phyloP scores from a whole-genome alignment of 2,329 filamentous ascomycete species.

The Cordyceps fumosorosea region DNA sequence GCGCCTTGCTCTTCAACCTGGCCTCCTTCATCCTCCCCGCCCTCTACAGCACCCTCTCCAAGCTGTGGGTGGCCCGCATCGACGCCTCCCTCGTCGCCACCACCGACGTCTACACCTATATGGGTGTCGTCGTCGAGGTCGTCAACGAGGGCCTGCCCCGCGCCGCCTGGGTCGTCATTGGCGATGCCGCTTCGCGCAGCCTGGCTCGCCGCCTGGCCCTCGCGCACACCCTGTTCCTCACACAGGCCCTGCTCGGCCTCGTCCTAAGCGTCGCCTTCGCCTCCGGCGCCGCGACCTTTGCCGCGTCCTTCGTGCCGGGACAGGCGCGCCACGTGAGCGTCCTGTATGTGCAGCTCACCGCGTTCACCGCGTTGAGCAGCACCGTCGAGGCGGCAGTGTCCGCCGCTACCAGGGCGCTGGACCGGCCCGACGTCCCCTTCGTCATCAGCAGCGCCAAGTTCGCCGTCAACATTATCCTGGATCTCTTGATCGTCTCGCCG shows the following conservation, averaged over 20 bases:
- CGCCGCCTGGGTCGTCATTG: slow-evolving; percentile 62
- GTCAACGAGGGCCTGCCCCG: slow-evolving; percentile 67
- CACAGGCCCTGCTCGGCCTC: slow-evolving; percentile 51
- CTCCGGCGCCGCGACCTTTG: slow-evolving; percentile 46
- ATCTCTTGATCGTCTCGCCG: slow-evolving; percentile 59
- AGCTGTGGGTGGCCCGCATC: slow-evolving; percentile 64
- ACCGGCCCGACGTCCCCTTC: slow-evolving; percentile 62
- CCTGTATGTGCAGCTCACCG: slow-evolving; percentile 57
- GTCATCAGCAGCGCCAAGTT: slow-evolving; percentile 60
- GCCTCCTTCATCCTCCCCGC: slow-evolving; percentile 58
- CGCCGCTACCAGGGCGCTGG: slow-evolving; percentile 56
- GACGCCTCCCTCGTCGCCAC: slow-evolving; percentile 42
- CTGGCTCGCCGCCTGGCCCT: slow-evolving; percentile 47
- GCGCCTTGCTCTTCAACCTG: slow-evolving; percentile 57
- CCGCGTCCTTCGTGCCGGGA: slow-evolving; percentile 55
- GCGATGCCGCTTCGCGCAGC: slow-evolving; percentile 51
- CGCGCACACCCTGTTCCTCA: slow-evolving; percentile 55
- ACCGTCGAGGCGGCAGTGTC: slow-evolving; percentile 58
- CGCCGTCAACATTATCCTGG: slow-evolving; percentile 58
- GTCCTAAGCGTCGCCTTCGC: slow-evolving; percentile 55
- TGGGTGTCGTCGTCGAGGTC: slow-evolving; percentile 59
- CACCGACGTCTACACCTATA: slow-evolving; percentile 57
- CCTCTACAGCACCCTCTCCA: slow-evolving; percentile 59
- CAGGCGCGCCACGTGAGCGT: slow-evolving; percentile 51
- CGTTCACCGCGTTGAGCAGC: slow-evolving; percentile 56